Conservation (phyloP, 345 rosid genomes). For the Cardiospermum halicacabum region DNA sequence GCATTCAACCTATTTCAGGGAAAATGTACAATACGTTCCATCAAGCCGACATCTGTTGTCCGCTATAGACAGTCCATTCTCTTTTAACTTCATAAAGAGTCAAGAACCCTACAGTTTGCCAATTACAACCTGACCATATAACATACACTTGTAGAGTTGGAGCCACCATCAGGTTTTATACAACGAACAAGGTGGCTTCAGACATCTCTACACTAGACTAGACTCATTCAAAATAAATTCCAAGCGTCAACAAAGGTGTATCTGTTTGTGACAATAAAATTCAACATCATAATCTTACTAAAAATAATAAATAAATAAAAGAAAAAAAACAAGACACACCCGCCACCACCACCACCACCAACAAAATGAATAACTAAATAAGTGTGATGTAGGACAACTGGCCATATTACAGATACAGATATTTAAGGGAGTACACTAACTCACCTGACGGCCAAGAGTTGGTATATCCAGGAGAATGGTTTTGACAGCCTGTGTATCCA, state of each 20-base stretch:
- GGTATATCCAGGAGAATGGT: conserved; percentile 94
- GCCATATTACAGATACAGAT: neutral
- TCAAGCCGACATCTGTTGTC: neutral
- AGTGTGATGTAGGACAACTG: neutral
- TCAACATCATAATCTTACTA: too few species aligned
- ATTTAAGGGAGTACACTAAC: conserved; percentile 17
- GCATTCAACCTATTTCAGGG: neutral
- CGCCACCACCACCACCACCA: too few species aligned
- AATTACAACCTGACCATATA: neutral
- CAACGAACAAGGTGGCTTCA: too few species aligned
- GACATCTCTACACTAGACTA: neutral
- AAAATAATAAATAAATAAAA: too few species aligned
- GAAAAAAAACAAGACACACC: too few species aligned
- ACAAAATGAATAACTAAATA: neutral
- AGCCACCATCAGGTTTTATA: neutral
- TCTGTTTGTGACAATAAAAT: too few species aligned
- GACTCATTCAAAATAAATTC: too few species aligned
- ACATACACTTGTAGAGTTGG: neutral
- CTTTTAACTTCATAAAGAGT: neutral
- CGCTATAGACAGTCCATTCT: neutral
- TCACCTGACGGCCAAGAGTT: conserved; percentile 91
- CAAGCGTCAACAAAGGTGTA: too few species aligned
- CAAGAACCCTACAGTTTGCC: neutral
- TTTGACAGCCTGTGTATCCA: conserved; percentile 97
- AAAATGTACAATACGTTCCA: neutral